Base-by-base conservation (phyloP, 345 rosid genomes). In the Dimocarpus longan region DNA sequence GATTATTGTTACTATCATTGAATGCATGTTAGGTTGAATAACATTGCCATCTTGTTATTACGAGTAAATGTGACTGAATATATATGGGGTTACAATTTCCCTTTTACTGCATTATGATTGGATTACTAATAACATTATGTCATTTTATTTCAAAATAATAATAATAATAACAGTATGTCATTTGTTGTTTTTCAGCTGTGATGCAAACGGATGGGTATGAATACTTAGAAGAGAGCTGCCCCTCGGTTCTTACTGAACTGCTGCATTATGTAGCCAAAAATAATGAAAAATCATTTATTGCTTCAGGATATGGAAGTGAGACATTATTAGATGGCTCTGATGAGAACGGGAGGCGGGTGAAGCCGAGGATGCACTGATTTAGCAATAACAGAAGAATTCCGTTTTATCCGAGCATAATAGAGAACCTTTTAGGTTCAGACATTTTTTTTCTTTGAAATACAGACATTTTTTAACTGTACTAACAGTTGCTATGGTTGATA, bases 121-220 rank as follows among this genome's bases (percentile, higher is more conserved):
- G 26, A 28, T 48, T 37, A 19, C 64, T 65, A 65, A 75, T 44
- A 65, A 26, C 19, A 16, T 48, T 18, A 24, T 24, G 46, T 82
- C 44, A 44, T 37, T 63, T 64, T 26, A 26, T 26, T 26, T 26
- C 28, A 26, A 26, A 26, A 26, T n/a, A 26, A 26, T 0, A 26
- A 26, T 26, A 26, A 26, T 65, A 65, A 75, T 60, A 65, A 26
- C 19, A 16, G 50, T 18, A 24, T 24, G 46, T 82, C 44, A 44
- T 37, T 63, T 64, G 46, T 52, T 78, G 64, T 73, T 68, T 60
- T 75, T 37, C 85, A 91, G 97, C 90, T 75, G 97, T 91, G 86
- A 90, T 90, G 93, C 91, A 93, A 82, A 90, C 92, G 26, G 97
- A 93, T 66, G 97, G 95, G 50, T 93, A 88, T 79, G 89, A 89